A percentile compares a stretch with the other conserved stretches of the same genome.
These are phyloP conservation scores for Ophiostoma angusticollis DNA, from an alignment of 2,329 filamentous ascomycete genomes.

Conservation along the genomic window DNA sequence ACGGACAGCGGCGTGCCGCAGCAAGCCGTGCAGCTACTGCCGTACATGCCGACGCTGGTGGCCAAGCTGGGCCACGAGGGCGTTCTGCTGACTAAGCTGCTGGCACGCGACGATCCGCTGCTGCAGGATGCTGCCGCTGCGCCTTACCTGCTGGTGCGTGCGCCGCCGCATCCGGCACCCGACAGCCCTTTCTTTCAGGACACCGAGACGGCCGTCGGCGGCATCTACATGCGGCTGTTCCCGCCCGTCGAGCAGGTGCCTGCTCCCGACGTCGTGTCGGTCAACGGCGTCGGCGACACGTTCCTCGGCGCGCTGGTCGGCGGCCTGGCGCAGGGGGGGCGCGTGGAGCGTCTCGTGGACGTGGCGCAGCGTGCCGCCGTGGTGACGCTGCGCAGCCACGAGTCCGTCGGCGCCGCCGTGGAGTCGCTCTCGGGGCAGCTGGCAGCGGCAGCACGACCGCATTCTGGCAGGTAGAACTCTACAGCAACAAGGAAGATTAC, in stretches of 20 bases:
- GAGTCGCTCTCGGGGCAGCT: constrained; percentile 14
- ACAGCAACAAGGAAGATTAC: too few species aligned
- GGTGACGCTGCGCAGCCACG: constrained; percentile 59
- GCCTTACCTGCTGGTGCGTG: constrained; percentile 59
- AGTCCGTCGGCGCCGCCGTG: constrained; percentile 44
- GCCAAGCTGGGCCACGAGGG: constrained; percentile 71
- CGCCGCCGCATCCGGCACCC: constrained; percentile 19
- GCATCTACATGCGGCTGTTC: constrained; percentile 70
- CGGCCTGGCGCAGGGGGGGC: constrained; percentile 51
- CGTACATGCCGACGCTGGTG: constrained; percentile 73
- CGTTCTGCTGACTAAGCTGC: constrained; percentile 60
- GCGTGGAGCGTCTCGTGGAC: constrained; percentile 51
- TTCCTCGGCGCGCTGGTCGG: constrained; percentile 78
- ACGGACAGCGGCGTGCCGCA: constrained; percentile 75
- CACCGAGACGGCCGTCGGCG: constrained; percentile 38
- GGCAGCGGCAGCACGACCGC: constrained; percentile 9
- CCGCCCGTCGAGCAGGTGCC: constrained; percentile 52
- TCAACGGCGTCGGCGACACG: constrained; percentile 91
- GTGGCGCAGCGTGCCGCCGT: constrained; percentile 73
- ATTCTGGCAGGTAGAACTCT: too few species aligned
- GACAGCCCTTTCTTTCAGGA: too few species aligned
- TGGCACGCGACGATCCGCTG: constrained; percentile 54
- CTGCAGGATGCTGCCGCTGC: constrained; percentile 49
- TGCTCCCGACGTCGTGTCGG: constrained; percentile 58
- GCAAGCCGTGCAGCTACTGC: constrained; percentile 70